A percentile compares a stretch with the other conserved stretches of the same genome.
These are phyloP conservation scores for Dioscorea dumetorum DNA, from an alignment of 106 monocot species.

Conservation along the genomic window DNA sequence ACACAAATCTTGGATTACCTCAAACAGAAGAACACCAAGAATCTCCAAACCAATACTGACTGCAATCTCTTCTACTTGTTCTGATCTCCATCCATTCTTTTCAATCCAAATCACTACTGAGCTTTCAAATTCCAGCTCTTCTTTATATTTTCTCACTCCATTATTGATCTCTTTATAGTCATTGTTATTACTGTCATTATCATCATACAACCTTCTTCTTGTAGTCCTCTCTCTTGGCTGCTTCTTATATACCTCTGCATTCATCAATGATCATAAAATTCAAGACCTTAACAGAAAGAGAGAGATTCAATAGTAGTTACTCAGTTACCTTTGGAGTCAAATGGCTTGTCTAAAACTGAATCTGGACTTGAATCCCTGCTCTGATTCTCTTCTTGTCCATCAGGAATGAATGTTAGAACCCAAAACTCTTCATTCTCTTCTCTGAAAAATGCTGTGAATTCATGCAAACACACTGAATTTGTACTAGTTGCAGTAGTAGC, in stretches of 20 bases:
- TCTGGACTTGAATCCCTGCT: conserved; percentile 53
- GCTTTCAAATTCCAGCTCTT: conserved; percentile 23
- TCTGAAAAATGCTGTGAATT: conserved; percentile 34
- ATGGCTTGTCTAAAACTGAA: conserved; percentile 27
- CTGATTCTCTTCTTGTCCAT: conserved; percentile 19
- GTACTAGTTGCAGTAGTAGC: too few species aligned
- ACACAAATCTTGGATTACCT: conserved; percentile 23
- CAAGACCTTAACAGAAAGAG: not conserved
- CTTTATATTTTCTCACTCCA: not conserved
- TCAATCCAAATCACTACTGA: conserved; percentile 18
- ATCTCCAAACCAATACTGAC: conserved; percentile 16
- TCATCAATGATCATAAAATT: not conserved
- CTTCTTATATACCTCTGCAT: conserved; percentile 8
- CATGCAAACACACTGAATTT: conserved; percentile 24
- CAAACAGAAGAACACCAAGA: conserved; percentile 35
- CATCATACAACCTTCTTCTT: conserved; percentile 17
- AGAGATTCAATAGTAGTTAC: not conserved
- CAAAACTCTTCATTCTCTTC: conserved; percentile 62
- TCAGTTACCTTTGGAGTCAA: conserved; percentile 1
- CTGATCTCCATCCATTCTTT: conserved; percentile 9
- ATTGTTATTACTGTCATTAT: too few species aligned
- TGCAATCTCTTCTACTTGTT: conserved; percentile 22
- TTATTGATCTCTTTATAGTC: too few species aligned
- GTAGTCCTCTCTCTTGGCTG: conserved; percentile 7
- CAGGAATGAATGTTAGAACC: conserved; percentile 46